Percentiles rank a stretch among this genome's conserved stretches.
Evolutionary conservation across 306 rosid genomes (phyloP).

Genomic region (Geum urbanum): DNA sequence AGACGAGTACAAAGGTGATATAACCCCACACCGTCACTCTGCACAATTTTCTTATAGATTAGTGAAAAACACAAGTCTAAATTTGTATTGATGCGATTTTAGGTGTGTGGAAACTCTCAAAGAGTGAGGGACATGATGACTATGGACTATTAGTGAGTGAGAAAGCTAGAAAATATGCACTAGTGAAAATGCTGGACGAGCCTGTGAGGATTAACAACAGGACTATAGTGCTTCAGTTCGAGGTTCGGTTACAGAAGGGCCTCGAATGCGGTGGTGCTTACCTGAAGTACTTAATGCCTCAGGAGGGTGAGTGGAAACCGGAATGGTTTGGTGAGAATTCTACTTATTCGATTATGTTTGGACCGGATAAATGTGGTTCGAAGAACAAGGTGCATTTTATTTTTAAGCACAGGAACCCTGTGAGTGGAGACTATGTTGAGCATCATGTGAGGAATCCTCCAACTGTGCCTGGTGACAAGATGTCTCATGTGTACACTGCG

Average conservation of each 20-base stretch:
- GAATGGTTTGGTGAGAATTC: slow-evolving; percentile 70
- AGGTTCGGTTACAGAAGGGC: slow-evolving; percentile 78
- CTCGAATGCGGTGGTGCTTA: slow-evolving; percentile 99
- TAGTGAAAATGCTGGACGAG: slow-evolving; percentile 65
- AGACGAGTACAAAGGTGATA: slow-evolving; percentile 48
- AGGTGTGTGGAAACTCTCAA: slow-evolving; percentile 88
- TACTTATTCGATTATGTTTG: slow-evolving; percentile 85
- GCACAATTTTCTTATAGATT: too few relatives aligned
- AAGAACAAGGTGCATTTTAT: slow-evolving; percentile 97
- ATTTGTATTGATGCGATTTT: slow-evolving; percentile 9
- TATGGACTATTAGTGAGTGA: slow-evolving; percentile 84
- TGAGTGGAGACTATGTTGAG: slow-evolving; percentile 72
- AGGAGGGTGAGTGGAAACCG: slow-evolving; percentile 75
- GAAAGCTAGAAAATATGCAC: slow-evolving; percentile 79
- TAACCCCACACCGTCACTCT: too few relatives aligned
- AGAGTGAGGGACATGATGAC: slow-evolving; percentile 95
- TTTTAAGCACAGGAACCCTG: slow-evolving; percentile 86
- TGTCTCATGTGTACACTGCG: slow-evolving; percentile 88
- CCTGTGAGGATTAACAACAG: slow-evolving; percentile 58
- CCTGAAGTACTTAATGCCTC: slow-evolving; percentile 81
- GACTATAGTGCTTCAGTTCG: slow-evolving; percentile 77
- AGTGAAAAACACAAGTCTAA: too few relatives aligned
- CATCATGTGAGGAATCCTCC: slow-evolving; percentile 88
- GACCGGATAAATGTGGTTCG: slow-evolving; percentile 90
- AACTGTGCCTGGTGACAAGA: slow-evolving; percentile 80